A percentile compares a stretch with the other conserved stretches of the same genome.
These are phyloP conservation scores for Hymenoscyphus occultus DNA, from an alignment of 2,329 filamentous ascomycete species.

Conservation along the genomic window DNA sequence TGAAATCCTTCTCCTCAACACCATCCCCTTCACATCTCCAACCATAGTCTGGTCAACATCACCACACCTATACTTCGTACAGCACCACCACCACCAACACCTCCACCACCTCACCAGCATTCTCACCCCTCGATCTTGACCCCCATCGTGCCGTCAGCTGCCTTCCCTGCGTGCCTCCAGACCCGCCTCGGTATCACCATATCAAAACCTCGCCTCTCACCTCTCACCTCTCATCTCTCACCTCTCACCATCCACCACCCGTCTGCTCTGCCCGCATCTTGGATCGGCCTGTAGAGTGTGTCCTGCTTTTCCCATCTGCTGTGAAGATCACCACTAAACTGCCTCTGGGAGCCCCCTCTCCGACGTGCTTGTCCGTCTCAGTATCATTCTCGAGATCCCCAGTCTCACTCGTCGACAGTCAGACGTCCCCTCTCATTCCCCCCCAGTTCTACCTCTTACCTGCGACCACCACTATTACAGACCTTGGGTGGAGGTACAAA, in stretches of 20 bases:
- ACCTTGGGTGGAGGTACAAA: neutral
- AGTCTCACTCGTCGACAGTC: conserved; percentile 3
- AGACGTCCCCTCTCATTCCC: neutral
- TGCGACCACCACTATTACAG: neutral
- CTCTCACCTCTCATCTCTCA: conserved; percentile 8
- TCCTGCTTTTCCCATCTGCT: neutral
- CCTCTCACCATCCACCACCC: conserved; percentile 7
- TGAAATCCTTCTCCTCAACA: neutral
- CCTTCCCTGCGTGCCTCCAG: conserved; percentile 6
- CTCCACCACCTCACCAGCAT: neutral
- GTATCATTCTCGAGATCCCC: neutral
- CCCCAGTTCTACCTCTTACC: neutral
- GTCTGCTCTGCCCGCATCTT: neutral
- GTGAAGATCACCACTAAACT: neutral
- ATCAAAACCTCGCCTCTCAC: conserved; percentile 4
- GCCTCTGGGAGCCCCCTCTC: neutral
- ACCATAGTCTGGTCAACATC: too few relatives aligned
- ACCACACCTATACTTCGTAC: too few relatives aligned
- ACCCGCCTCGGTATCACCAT: conserved; percentile 8
- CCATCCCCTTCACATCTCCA: neutral
- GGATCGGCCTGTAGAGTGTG: neutral
- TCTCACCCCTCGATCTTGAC: conserved; percentile 3
- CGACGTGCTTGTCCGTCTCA: conserved; percentile 2
- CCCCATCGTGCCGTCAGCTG: neutral
- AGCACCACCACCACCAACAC: neutral